Evolutionary conservation across 257 asterid genomes (phyloP), one percentile per base, ranked within the genome.

Genomic region (Ajuga chamaepitys): DNA sequence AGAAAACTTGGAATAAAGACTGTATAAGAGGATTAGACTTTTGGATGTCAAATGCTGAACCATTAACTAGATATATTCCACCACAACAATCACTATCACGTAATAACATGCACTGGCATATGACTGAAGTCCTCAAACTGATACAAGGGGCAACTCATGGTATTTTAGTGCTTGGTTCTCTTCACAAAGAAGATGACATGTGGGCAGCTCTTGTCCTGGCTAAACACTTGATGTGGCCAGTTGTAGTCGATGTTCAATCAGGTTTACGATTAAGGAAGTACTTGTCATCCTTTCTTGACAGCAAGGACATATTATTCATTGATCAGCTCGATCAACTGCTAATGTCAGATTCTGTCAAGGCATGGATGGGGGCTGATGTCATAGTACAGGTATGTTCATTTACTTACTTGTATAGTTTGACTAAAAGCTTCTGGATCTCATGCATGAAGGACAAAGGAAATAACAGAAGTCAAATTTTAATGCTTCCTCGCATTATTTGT

Each of bases 141-240:
- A 78, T 88, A 53, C 83, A 83, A 75, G 95, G 85, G 70, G 93
- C 99, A n/a, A 71, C 80, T 13, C 64, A 62, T 50, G 99, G 97
- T 38, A 71, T 94, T 72, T 75, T 94, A 53, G 74, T 94, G 62
- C 70, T 94, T 48, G 99, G 96, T 17, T 81, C 97, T 37, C 78
- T 90, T 67, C 95, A 88, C 71, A 83, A 81, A 46, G 95, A 84
- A 70, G 97, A 94, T 71, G 99, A 94, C 56, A 80, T 86, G 78
- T 94, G 97, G 97, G 97, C 96, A 24, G 91, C 96, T 62, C 93
- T 94, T 75, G 74, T 94, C 66, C 80, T 94, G 78, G 97, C 97
- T 53, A 86, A 88, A 69, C 96, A 90, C 83, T 81, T 94, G 66
- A 52, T 20, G 61, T 94, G 99, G 99, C 99, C 99, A 4, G 95